A percentile compares a stretch with the other conserved stretches of the same genome.
phyloP scores from a whole-genome alignment of 2,329 filamentous ascomycete species.

The Cadophora sp. region DNA sequence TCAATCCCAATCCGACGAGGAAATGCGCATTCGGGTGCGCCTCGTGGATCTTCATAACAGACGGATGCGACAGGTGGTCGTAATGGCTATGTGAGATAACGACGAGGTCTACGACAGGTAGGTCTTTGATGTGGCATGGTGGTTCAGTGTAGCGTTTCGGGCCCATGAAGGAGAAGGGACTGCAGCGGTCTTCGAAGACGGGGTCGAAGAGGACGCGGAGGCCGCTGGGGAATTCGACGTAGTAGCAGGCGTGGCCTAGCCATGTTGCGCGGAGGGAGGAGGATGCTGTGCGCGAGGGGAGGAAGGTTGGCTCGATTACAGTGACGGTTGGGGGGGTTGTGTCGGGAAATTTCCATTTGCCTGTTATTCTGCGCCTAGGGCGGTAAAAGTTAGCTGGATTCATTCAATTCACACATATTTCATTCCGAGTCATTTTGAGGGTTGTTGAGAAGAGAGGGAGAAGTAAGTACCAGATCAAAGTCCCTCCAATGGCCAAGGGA shows the following conservation, averaged over 20 bases:
- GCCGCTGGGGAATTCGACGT: slow-evolving; percentile 86
- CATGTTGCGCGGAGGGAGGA: slow-evolving; percentile 81
- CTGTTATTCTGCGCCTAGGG: slow-evolving; percentile 36
- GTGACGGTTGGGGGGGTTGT: slow-evolving; percentile 67
- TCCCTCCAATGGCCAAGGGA: slow-evolving; percentile 43
- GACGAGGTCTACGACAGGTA: slow-evolving; percentile 76
- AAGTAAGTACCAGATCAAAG: slow-evolving; percentile 42
- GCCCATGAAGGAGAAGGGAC: slow-evolving; percentile 72
- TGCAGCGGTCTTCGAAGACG: slow-evolving; percentile 88
- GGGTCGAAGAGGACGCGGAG: slow-evolving; percentile 92
- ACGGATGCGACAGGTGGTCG: slow-evolving; percentile 84
- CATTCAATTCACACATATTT: neutral
- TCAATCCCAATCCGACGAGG: slow-evolving; percentile 85
- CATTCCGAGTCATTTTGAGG: neutral
- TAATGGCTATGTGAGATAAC: slow-evolving; percentile 72
- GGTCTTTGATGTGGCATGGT: slow-evolving; percentile 78
- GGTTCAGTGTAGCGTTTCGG: slow-evolving; percentile 80
- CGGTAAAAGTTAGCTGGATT: neutral
- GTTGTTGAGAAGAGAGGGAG: neutral
- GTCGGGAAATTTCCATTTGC: slow-evolving; percentile 52
- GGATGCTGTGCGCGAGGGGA: slow-evolving; percentile 57
- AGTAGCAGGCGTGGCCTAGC: slow-evolving; percentile 95
- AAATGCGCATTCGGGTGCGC: slow-evolving; percentile 82
- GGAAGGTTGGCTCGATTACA: slow-evolving; percentile 64
- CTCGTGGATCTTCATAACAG: slow-evolving; percentile 72